These are phyloP conservation scores for Vitis hybrid DNA, from an alignment of 177 flowering plant species.

Conservation along the genomic window DNA sequence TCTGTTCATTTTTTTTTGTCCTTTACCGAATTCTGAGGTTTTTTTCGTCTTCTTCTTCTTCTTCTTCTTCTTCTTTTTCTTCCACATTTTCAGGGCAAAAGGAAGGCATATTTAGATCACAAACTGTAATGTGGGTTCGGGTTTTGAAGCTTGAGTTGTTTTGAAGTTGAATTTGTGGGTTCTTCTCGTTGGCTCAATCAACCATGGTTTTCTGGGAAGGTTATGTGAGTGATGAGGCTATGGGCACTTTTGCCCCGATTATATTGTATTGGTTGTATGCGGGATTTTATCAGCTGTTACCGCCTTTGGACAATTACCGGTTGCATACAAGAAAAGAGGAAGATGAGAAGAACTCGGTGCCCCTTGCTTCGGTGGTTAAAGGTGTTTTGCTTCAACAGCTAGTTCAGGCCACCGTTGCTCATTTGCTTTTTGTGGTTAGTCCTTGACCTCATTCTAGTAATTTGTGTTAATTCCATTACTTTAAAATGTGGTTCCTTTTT, in stretches of 20 bases:
- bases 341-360: slow-evolving; percentile 68
- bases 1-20: too few species aligned
- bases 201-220: slow-evolving; percentile 80
- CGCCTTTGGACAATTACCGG: slow-evolving; percentile 58
- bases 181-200: background rate
- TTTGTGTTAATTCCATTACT: too few species aligned
- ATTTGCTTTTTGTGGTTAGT: slow-evolving; percentile 55
- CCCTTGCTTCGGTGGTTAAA: slow-evolving; percentile 52
- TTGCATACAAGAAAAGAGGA: slow-evolving; percentile 78
- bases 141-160: slow-evolving; percentile 3
- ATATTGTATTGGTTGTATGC: slow-evolving; percentile 81
- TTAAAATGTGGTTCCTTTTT: too few species aligned
- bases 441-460: background rate
- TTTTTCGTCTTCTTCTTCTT: background rate
- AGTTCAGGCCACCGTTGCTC: slow-evolving; percentile 75
- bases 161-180: background rate
- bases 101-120: slow-evolving; percentile 7
- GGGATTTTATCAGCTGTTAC: slow-evolving; percentile 69
- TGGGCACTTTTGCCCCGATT: slow-evolving; percentile 85
- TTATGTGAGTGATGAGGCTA: slow-evolving; percentile 71
- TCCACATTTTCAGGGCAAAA: slow-evolving; percentile 1
- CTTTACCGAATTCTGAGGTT: too few species aligned
- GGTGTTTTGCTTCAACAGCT: slow-evolving; percentile 85
- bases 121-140: slow-evolving; percentile 6
- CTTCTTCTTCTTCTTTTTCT: background rate